Percentiles rank a stretch among this genome's conserved stretches.
These are phyloP conservation scores for Cutaneotrichosporon cavernicola DNA, from an alignment of 1,284 basidiomycete species.

Conservation along the genomic window DNA sequence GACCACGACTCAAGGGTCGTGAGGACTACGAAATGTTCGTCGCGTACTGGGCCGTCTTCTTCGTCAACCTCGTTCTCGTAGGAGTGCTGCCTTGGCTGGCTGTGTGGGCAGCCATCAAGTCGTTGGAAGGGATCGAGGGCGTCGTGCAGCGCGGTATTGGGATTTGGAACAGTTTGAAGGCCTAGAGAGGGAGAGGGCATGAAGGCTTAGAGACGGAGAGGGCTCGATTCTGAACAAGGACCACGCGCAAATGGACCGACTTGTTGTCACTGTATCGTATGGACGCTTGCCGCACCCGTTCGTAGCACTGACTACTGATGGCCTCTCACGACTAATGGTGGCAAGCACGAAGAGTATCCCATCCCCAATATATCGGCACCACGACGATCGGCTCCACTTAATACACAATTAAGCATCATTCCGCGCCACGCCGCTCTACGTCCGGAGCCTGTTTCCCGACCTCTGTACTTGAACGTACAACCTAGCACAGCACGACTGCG, in stretches of 20 bases:
- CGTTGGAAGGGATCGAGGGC: background rate
- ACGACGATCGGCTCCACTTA: background rate
- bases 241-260: background rate
- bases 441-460: background rate
- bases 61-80: constrained; percentile 7
- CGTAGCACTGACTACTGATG: background rate
- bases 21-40: constrained; percentile 12
- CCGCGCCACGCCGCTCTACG: background rate
- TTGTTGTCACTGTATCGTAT: constrained; percentile 1
- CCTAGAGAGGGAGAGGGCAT: no score
- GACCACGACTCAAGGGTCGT: constrained; percentile 1
- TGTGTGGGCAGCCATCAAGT: background rate
- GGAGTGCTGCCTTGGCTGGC: background rate
- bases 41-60: constrained; percentile 6
- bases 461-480: no score
- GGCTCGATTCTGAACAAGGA: background rate
- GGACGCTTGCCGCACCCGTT: background rate
- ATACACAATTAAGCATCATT: background rate
- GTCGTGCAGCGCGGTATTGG: background rate
- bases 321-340: background rate
- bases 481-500: no score
- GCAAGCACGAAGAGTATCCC: background rate
- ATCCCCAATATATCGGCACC: background rate
- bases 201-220: background rate
- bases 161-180: background rate